These are phyloP conservation scores for Nemania serpens DNA, from an alignment of 2,329 filamentous ascomycete species.

Conservation along the genomic window DNA sequence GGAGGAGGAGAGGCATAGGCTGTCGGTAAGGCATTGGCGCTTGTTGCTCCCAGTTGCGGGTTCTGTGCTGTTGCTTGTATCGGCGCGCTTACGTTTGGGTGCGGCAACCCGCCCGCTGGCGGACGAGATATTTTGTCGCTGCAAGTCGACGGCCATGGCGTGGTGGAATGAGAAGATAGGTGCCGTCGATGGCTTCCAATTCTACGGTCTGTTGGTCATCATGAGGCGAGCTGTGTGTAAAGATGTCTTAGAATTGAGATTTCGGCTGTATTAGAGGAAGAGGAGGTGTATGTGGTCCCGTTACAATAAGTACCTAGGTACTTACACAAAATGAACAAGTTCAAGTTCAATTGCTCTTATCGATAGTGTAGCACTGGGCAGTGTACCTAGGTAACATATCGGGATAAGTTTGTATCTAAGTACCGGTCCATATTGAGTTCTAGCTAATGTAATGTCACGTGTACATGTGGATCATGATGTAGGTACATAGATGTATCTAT, in stretches of 20 bases:
- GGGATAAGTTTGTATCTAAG: too few relatives aligned
- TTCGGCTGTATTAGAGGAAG: neutral
- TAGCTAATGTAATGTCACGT: too few relatives aligned
- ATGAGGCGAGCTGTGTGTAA: neutral
- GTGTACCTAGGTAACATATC: too few relatives aligned
- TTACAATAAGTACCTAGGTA: too few relatives aligned
- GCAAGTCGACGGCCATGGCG: conserved; percentile 27
- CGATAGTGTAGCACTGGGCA: conserved; percentile 6
- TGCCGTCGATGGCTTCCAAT: neutral
- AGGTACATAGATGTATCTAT: neutral
- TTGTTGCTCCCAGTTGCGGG: conserved; percentile 28
- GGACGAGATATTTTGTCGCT: neutral
- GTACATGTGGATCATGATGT: neutral
- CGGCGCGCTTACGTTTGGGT: conserved; percentile 39
- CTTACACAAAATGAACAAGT: too few relatives aligned
- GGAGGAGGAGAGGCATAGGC: conserved; percentile 38
- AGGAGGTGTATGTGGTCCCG: neutral
- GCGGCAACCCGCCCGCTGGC: neutral
- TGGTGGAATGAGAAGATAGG: neutral
- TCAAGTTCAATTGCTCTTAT: conserved; percentile 12
- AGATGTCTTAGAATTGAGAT: neutral
- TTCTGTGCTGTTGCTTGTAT: conserved; percentile 22
- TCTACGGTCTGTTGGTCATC: neutral
- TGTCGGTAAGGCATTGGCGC: conserved; percentile 32
- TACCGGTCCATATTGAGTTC: too few relatives aligned